These are phyloP conservation scores for Pleoardoris graminearum DNA, from an alignment of 2,329 filamentous ascomycete species.

Conservation along the genomic window DNA sequence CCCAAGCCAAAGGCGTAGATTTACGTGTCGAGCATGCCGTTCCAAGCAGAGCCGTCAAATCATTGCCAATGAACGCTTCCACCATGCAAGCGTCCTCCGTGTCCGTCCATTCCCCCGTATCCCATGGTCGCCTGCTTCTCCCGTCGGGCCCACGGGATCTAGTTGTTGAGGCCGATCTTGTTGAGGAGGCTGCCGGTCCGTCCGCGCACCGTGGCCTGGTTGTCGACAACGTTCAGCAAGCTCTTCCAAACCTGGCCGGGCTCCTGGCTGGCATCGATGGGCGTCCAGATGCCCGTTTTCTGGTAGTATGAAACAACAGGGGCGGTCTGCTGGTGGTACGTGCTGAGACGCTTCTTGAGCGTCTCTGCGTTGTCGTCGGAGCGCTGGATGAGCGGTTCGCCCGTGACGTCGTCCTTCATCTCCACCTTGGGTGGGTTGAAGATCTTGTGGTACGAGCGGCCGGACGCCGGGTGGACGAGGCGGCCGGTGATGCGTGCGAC, in stretches of 20 bases:
- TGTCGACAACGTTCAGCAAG: conserved; percentile 79
- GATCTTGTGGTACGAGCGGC: conserved; percentile 95
- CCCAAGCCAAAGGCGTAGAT: conserved; percentile 10
- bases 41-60: conserved; percentile 15
- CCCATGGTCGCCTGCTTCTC: neutral
- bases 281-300: conserved; percentile 95
- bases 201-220: conserved; percentile 49
- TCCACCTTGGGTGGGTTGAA: conserved; percentile 95
- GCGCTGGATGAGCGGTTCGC: conserved; percentile 93
- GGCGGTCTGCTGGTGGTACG: conserved; percentile 91
- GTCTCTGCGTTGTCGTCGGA: conserved; percentile 97
- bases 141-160: too few species aligned
- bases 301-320: conserved; percentile 97
- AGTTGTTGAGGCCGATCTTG: conserved; percentile 60
- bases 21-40: conserved; percentile 16
- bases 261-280: conserved; percentile 93
- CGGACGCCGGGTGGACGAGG: conserved; percentile 91
- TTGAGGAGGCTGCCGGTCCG: conserved; percentile 52
- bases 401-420: conserved; percentile 97
- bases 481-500: conserved; percentile 96
- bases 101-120: neutral
- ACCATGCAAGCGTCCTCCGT: neutral
- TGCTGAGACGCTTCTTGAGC: conserved; percentile 89
- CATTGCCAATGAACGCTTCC: conserved; percentile 8
- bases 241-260: conserved; percentile 95